Evolutionary conservation across 805 yeast species (phyloP), one percentile per base, ranked within the genome.

Genomic region (Brettanomyces naardenensis): DNA sequence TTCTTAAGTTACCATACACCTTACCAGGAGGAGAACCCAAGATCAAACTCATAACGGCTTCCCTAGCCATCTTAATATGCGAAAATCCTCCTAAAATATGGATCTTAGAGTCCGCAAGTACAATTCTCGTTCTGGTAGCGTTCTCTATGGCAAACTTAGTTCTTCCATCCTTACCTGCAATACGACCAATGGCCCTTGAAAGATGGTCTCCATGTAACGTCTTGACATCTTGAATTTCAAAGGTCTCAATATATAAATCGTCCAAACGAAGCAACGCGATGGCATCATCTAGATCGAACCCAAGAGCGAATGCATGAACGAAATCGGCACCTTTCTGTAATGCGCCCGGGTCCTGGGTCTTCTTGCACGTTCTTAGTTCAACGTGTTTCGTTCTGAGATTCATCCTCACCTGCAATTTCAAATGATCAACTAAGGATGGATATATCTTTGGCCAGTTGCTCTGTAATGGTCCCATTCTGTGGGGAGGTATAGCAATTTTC

Each of bases 91-190:
- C 99, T 38, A 92, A 69, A 45, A 92, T 92, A 61, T 92, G 98
- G 53, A 92, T 89, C 60, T 90, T 92, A 33, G 94, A 77, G 62
- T 92, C 99, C 0, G 99, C 99, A 48, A 92, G 70, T 19, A 92
- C 99, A 31, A 92, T 89, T 69, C 99, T 82, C 10, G 99, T 92
- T 66, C 97, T 78, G 18, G 97, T 90, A 14, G 98, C 97, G 57
- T 92, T 92, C 64, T 92, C 99, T 56, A 92, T 92, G 23, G 98
- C 97, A 61, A 90, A 92, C 66, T 90, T 92, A 44, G 97, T 92
- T 64, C 89, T 90, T 56, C 99, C 99, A 58, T 92, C 99, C 58
- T 92, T 94, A 62, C 99, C 99, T 11, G 99, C 98, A 62, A 92
- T 92, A 73, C 99, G 87, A 55, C 98, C 99, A 59, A 92, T 92